Base-by-base conservation (phyloP, 352 stramenopile genomes). In the Globisporangium mamillatum region DNA sequence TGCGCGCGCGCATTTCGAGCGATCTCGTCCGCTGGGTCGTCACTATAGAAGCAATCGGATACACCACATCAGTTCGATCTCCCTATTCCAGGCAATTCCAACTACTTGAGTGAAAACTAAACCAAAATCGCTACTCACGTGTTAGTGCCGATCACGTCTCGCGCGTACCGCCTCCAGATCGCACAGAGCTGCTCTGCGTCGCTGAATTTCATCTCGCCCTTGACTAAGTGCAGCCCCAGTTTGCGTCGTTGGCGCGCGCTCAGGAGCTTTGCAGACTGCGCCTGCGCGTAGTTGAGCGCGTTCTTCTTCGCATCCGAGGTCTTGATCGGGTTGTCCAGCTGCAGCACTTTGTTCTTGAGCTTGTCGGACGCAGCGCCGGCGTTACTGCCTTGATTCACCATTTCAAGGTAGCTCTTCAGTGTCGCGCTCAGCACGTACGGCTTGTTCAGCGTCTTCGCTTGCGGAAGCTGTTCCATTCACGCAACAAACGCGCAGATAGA, bases 271-370 rank as follows among this genome's bases (percentile, higher is more conserved):
- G 75, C 73, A 1, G 77, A 82, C 64, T 93, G 84, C 16, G 75
- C 77, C 41, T 74, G 75, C 2, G 74, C 74, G 32, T 69, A 67
- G 16, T 69, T 69, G n/a, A 76, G 73, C 32, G 74, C 66, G 4
- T 55, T 60, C 36, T 75, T 82, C 10, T 70, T 56, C 7, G 71
- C 66, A 41, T 79, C 71, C 24, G 75, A 77, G 7, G 66, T 73
- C 41, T 84, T 88, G 24, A 91, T 71, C 1, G 86, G 86, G 32
- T 93, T 93, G 59, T 93, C 86, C 60, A 93, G 72, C 55, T 89
- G 85, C 65, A 93, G 63, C 53, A 92, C 80, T 70, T 93, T 93
- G 75, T 89, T 91, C 72, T 89, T 88, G 59, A 93, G 78, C 69
- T 84, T 86, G 24, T 84, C 75, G 20, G 80, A 72, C 4, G 64